Percentiles rank a stretch among this genome's conserved stretches.
Evolutionary conservation across 2,329 filamentous ascomycete genomes (phyloP).

Genomic region (Golovinomyces cichoracearum): DNA sequence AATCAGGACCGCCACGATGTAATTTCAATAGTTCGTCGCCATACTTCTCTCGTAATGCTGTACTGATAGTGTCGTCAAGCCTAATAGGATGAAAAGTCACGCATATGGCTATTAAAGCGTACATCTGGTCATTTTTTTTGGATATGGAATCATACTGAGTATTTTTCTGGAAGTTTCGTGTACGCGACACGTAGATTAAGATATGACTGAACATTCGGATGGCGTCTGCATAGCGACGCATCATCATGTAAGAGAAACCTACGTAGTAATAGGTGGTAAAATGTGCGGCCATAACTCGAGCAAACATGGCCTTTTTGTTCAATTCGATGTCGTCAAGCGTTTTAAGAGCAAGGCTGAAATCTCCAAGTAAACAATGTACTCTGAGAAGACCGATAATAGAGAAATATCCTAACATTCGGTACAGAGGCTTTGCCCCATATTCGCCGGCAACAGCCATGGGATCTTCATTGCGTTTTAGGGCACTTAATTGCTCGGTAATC

Average conservation of each 20-base stretch:
- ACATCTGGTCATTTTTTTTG: conserved; percentile 99
- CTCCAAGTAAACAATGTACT: conserved; percentile 85
- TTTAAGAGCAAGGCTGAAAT: conserved; percentile 95
- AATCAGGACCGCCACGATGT: conserved; percentile 84
- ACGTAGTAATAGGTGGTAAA: conserved; percentile 99
- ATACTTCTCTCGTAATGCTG: conserved; percentile 92
- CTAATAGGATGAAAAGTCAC: conserved; percentile 93
- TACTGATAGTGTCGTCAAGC: conserved; percentile 97
- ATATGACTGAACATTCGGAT: conserved; percentile 99
- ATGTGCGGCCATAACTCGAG: conserved; percentile 95
- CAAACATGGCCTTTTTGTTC: conserved; percentile 99
- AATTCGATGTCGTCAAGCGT: conserved; percentile 98
- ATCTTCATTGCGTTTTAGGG: conserved; percentile 86
- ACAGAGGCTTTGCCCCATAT: conserved; percentile 79
- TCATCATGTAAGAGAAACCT: conserved; percentile 99
- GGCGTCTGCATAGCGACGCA: conserved; percentile 95
- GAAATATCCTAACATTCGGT: conserved; percentile 97
- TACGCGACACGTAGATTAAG: conserved; percentile 90
- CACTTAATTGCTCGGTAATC: conserved; percentile 88
- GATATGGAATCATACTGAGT: conserved; percentile 93
- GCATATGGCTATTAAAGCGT: conserved; percentile 93
- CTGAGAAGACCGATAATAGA: conserved; percentile 92
- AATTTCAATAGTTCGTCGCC: conserved; percentile 92
- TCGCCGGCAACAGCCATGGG: conserved; percentile 69
- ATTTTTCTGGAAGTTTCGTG: conserved; percentile 99